Evolutionary conservation across 345 rosid species (phyloP).

Genomic region (Anacardium occidentale): DNA sequence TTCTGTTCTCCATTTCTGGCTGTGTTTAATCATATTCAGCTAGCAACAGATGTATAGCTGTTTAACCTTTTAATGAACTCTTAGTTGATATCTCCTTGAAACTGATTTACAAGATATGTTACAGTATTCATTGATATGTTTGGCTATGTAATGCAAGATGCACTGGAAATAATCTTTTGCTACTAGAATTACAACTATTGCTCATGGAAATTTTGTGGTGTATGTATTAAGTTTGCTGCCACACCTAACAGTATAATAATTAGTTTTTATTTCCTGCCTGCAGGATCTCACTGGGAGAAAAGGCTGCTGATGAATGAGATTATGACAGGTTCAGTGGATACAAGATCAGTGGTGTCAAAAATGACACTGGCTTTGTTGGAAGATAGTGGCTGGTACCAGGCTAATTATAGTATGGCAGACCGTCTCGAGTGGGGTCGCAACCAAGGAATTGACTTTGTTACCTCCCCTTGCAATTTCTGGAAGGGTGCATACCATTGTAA

Average conservation of each 20-base stretch:
- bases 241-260: slow-evolving; percentile 7
- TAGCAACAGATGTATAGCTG: background rate
- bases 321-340: slow-evolving; percentile 99
- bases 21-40: background rate
- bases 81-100: background rate
- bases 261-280: slow-evolving; percentile 13
- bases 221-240: background rate
- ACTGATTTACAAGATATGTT: background rate
- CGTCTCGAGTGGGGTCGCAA: slow-evolving; percentile 95
- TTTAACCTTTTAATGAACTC: background rate
- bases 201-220: background rate
- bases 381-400: slow-evolving; percentile 99
- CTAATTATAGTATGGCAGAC: slow-evolving; percentile 98
- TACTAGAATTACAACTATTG: background rate
- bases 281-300: slow-evolving; percentile 99
- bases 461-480: slow-evolving; percentile 93
- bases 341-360: slow-evolving; percentile 95
- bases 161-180: background rate
- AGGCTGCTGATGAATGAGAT: slow-evolving; percentile 98
- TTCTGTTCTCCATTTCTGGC: background rate
- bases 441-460: slow-evolving; percentile 93
- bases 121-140: background rate
- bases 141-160: background rate
- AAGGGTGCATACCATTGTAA: slow-evolving; percentile 96
- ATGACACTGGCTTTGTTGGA: slow-evolving; percentile 95